Evolutionary conservation across 2,329 filamentous ascomycete species (phyloP), one percentile per base, ranked within the genome.

Genomic region (Aspergillus arachidicola): DNA sequence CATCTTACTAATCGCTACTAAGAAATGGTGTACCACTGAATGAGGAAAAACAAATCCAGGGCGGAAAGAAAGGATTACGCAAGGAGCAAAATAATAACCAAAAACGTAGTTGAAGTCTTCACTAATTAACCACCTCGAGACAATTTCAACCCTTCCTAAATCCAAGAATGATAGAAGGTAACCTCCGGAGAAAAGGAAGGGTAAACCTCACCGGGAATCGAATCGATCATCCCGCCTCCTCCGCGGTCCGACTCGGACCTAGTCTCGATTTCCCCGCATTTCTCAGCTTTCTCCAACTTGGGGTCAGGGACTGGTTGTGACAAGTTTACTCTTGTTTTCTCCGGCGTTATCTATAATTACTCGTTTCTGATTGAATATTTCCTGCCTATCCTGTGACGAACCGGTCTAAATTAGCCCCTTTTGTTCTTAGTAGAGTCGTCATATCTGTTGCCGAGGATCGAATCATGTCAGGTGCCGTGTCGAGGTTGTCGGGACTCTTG

Each of bases 401-500:
- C 7, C 7, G 16, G 7, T 41, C 38, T 41, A 41, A 41, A n/a
- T 41, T 41, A 30, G 41, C 51, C 38, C 28, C 6, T 53, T 53
- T 51, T 19, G 48, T 11, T 54, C 7, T 19, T 19, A 41, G 16
- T 7, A 41, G 6, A n/a, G 38, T 19, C 16, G 16, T n/a, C 16
- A n/a, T 41, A 41, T 19, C 14, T 41, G 6, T 41, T 41, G 38
- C 38, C 38, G 38, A 41, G 38, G 53, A 26, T 36, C 26, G 28
- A 48, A 60, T 34, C 32, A 76, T 76, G 74, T 75, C 73, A 21
- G 62, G 68, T 46, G 66, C 72, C 23, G 72, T 69, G 36, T 64
- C 65, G 59, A 70, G 73, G 19, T 66, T 76, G 45, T 73, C 72
- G 26, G 71, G 71, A 54, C 59, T 77, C 32, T 66, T 75, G 7